These are phyloP conservation scores for Suhomyces prunicola DNA, from an alignment of 805 yeast species.

Conservation along the genomic window DNA sequence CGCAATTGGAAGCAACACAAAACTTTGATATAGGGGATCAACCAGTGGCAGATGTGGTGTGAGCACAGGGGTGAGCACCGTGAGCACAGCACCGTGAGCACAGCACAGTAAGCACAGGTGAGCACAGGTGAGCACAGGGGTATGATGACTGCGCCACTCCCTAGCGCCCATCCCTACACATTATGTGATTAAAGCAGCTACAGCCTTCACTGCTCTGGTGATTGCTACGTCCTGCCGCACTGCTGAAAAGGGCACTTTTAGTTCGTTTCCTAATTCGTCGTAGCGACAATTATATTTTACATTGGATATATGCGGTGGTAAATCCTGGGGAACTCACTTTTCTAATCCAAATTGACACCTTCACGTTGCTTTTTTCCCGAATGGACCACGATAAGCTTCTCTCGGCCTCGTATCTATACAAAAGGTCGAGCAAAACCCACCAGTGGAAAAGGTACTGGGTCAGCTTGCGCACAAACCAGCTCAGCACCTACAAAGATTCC, in stretches of 20 bases:
- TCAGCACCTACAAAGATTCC: slow-evolving; percentile 38
- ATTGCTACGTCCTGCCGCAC: not conserved
- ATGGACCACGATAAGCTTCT: slow-evolving; percentile 17
- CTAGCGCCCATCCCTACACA: not conserved
- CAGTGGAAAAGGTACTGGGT: slow-evolving; percentile 41
- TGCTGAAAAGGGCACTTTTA: not conserved
- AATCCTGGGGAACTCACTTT: not conserved
- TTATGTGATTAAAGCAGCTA: not conserved
- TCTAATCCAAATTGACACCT: not conserved
- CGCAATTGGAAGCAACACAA: not conserved
- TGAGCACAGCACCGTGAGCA: not conserved
- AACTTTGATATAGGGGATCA: too few species aligned
- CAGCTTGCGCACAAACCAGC: slow-evolving; percentile 35
- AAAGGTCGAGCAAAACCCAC: slow-evolving; percentile 30
- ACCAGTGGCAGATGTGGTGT: too few species aligned
- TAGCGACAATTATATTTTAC: not conserved
- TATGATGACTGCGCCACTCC: not conserved
- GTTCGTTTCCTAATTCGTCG: not conserved
- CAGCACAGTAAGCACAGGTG: not conserved
- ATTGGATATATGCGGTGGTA: not conserved
- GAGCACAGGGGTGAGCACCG: too few species aligned
- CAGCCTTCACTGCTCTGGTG: not conserved
- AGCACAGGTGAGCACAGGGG: not conserved
- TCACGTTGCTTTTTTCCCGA: not conserved
- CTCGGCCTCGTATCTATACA: slow-evolving; percentile 25